Evolutionary conservation across 2,329 filamentous ascomycete species (phyloP).

Genomic region (Alternaria sp.): DNA sequence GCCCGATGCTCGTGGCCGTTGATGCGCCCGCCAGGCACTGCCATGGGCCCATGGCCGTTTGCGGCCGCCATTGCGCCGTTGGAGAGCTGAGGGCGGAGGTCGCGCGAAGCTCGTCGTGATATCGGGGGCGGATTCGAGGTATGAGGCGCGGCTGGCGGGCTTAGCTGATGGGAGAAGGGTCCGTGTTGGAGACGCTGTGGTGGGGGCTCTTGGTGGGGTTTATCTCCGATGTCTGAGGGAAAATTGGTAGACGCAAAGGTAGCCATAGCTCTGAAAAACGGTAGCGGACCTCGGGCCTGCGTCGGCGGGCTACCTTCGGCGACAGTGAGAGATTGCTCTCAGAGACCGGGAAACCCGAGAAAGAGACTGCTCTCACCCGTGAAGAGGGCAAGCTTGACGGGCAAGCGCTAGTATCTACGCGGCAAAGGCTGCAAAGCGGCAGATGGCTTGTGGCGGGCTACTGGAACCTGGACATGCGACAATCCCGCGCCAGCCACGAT

Average conservation of each 20-base stretch:
- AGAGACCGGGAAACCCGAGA: constrained; percentile 20
- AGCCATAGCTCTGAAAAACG: constrained; percentile 35
- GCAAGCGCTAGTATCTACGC: constrained; percentile 30
- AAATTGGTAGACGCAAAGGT: constrained; percentile 38
- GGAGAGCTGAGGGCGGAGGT: constrained; percentile 41
- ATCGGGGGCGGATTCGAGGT: constrained; percentile 35
- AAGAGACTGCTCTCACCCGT: constrained; percentile 31
- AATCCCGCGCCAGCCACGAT: constrained; percentile 7
- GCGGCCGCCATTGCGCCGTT: constrained; percentile 48
- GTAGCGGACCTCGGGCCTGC: constrained; percentile 13
- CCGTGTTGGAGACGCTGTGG: constrained; percentile 37
- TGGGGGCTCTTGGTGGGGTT: constrained; percentile 46
- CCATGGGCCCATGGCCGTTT: constrained; percentile 49
- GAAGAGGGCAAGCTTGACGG: constrained; percentile 18
- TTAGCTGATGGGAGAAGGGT: constrained; percentile 42
- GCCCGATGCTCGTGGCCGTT: constrained; percentile 42
- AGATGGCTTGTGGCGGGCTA: constrained; percentile 30
- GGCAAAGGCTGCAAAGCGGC: constrained; percentile 26
- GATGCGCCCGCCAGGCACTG: constrained; percentile 49
- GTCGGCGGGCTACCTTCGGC: constrained; percentile 14
- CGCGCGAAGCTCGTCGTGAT: constrained; percentile 41
- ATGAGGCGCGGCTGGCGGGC: constrained; percentile 29
- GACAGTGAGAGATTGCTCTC: constrained; percentile 14
- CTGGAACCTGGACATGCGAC: constrained; percentile 17
- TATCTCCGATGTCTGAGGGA: constrained; percentile 32